Base-by-base conservation (phyloP, 2,329 filamentous ascomycete species). In the Thermoascus crustaceus region DNA sequence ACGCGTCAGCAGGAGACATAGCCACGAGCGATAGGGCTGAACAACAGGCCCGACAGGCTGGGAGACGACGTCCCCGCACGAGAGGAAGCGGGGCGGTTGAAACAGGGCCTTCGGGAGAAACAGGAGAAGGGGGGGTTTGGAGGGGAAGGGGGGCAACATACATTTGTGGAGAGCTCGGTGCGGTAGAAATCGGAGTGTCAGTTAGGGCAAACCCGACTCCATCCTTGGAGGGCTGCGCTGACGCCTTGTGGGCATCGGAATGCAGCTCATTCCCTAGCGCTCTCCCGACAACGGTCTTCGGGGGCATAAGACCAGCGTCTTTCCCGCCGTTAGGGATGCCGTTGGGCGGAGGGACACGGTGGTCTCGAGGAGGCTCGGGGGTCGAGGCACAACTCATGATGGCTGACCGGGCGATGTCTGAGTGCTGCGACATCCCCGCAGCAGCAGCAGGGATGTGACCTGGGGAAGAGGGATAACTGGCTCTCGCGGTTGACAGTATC, bases 141-240 rank as follows among this genome's bases (percentile, higher is more conserved):
- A 40, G 44, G 52, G 41, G 51, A 42, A 35, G 38, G 37, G 22
- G 45, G 40, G 20, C 21, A 30, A 67, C 73, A 62, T 58, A 78
- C 74, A 78, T 74, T 53, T 71, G 69, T 48, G 76, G 76, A 52
- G 75, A 80, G 49, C 66, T 71, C 19, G 78, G 76, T 35, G 73
- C 73, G 44, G 77, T 80, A 39, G 76, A 72, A 52, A 67, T 55
- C 41, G 78, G 78, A 42, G 78, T 82, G 58, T 82, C 78, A 47
- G 71, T 76, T 56, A 78, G 53, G 22, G 75, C 71, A 34, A 53
- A 56, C 40, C 73, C 72, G 48, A 73, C 64, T 49, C 68, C 68
- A 52, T 66, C 57, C 52, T 59, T 61, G 48, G 57, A 52, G 44
- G 45, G 44, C 44, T 50, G 55, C 30, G 36, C 33, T 29, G 52